phyloP scores from a whole-genome alignment of 2,329 filamentous ascomycete species.

The Cordyceps javanica region DNA sequence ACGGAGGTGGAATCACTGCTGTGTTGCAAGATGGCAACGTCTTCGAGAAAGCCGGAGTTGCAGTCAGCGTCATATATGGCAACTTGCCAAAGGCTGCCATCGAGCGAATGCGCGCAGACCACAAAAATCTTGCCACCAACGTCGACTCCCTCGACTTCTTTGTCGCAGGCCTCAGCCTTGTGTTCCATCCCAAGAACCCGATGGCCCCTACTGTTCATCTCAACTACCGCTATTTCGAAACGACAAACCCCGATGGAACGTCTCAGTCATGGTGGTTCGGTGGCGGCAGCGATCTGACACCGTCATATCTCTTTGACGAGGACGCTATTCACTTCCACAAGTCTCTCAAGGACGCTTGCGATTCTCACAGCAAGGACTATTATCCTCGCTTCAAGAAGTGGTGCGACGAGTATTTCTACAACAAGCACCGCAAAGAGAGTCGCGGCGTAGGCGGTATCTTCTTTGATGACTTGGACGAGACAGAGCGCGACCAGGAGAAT shows the following conservation, averaged over 20 bases:
- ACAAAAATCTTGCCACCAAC: constrained; percentile 77
- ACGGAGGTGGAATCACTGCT: constrained; percentile 89
- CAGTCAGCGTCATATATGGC: constrained; percentile 92
- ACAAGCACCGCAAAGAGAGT: constrained; percentile 82
- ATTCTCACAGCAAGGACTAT: constrained; percentile 86
- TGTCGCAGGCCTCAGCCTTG: constrained; percentile 85
- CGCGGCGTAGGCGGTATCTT: constrained; percentile 94
- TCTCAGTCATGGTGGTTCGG: constrained; percentile 97
- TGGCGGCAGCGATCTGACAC: constrained; percentile 89
- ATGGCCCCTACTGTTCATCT: constrained; percentile 97
- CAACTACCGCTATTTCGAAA: constrained; percentile 99
- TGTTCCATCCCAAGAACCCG: constrained; percentile 88
- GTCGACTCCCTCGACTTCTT: constrained; percentile 90
- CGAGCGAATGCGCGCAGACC: constrained; percentile 86
- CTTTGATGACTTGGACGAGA: constrained; percentile 92
- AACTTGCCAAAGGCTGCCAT: constrained; percentile 82
- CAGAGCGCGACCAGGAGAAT: constrained; percentile 79
- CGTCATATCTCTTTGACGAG: constrained; percentile 91
- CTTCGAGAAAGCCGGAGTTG: constrained; percentile 96
- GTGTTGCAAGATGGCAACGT: constrained; percentile 94
- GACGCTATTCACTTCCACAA: constrained; percentile 96
- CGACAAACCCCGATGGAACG: constrained; percentile 73
- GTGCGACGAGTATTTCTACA: constrained; percentile 96
- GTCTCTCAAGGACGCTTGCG: constrained; percentile 86
- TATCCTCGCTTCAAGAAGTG: constrained; percentile 95